Evolutionary conservation across 768 basidiomycete species (phyloP), one percentile per base, ranked within the genome.

Genomic region (Calocybe indica): DNA sequence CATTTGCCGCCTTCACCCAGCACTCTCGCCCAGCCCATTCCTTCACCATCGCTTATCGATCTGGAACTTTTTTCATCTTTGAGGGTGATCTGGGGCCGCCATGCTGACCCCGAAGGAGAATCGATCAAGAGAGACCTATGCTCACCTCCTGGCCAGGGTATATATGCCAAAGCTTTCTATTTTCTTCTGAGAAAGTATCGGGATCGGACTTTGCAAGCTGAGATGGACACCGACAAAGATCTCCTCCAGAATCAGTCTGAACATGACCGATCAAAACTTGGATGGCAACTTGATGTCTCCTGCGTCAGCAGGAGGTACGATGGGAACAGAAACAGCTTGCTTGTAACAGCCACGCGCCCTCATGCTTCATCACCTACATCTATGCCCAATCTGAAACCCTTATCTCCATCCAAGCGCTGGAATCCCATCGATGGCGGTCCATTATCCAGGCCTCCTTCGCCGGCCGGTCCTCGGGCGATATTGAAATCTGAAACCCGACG

Each of bases 81-180:
- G 33, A 79, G 81, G 48, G 79, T 90, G 38, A 87, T 95, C 58
- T 93, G 88, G 87, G 86, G 84, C 5, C 82, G 82, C 31, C 79
- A 88, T 50, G 76, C 82, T 12, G 79, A 87, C 50, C 49, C 69
- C 10, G 58, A 64, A 3, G 74, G 74, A 6, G 72, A 79, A 11
- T 62, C 59, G 28, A 86, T 90, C 58, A 76, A 72, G 47, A 62
- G 70, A 15, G 88, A 90, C 56, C 70, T 91, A 5, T 77, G 87
- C 52, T 78, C 83, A 29, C 82, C 85, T 8, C 73, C 76, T 12
- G 88, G 83, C 13, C 69, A 78, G 44, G 87, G 86, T 9, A 78
- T 79, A 7, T 77, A 89, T 50, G 86, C 89, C 7, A 94, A 94
- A 61, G 88, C 88, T 0, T 92, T 93, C 64, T 95, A 93, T 60